phyloP scores from a whole-genome alignment of 257 asterid species.

The Asclepias syriaca region DNA sequence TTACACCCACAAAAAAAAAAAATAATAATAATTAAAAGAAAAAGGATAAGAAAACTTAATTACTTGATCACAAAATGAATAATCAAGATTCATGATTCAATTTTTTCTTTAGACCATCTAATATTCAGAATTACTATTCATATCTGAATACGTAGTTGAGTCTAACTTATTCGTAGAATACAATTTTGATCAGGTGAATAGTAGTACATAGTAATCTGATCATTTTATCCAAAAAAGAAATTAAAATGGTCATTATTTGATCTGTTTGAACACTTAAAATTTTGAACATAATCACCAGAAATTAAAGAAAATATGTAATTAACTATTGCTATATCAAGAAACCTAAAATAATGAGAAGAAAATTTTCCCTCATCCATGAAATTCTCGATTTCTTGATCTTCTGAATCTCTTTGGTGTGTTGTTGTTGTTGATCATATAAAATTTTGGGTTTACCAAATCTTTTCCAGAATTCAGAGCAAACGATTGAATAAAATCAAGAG shows the following conservation, averaged over 20 bases:
- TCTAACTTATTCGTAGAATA: not conserved
- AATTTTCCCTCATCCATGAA: not conserved
- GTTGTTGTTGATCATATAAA: not conserved
- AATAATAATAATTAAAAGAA: no score
- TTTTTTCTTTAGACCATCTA: no score
- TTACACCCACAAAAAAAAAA: not conserved
- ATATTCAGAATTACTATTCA: no score
- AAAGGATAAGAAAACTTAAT: not conserved
- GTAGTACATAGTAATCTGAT: not conserved
- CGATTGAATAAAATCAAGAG: slow-evolving; percentile 12
- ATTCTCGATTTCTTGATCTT: not conserved
- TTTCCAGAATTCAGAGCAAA: slow-evolving; percentile 4
- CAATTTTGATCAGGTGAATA: slow-evolving; percentile 2
- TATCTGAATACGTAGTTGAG: no score
- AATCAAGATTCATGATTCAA: not conserved
- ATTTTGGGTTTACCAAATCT: not conserved
- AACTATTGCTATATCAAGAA: slow-evolving; percentile 1
- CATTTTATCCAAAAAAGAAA: not conserved
- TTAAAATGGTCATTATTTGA: not conserved
- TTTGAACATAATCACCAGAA: no score
- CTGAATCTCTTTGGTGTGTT: not conserved
- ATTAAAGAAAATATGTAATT: not conserved
- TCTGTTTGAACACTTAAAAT: no score
- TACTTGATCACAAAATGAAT: not conserved
- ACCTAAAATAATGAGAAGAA: not conserved